These are phyloP conservation scores for Erythrophleum fordii DNA, from an alignment of 306 rosid species.

Conservation along the genomic window DNA sequence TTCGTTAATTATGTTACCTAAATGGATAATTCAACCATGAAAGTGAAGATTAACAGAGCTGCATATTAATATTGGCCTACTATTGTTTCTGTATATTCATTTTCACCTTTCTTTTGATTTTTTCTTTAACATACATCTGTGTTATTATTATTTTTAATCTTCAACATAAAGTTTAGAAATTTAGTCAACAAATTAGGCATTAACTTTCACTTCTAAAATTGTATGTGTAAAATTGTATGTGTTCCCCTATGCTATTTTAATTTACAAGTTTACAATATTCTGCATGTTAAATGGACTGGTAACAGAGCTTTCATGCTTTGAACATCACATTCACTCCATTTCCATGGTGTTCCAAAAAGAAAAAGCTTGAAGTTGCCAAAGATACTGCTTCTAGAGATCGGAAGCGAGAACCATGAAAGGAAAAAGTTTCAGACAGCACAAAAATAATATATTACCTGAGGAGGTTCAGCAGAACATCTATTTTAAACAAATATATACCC, in stretches of 20 bases:
- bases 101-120: background rate
- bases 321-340: conserved; percentile 10
- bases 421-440: conserved; percentile 1
- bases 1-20: background rate
- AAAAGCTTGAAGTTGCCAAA: background rate
- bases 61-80: background rate
- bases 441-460: conserved; percentile 49
- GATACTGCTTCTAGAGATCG: conserved; percentile 4
- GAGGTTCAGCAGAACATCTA: conserved; percentile 52
- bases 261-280: background rate
- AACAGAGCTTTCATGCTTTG: background rate
- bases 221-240: background rate
- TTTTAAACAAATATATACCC: conserved; percentile 59
- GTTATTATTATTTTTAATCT: background rate
- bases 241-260: background rate
- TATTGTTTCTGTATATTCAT: background rate
- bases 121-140: background rate
- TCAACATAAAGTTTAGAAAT: background rate
- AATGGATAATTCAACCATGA: background rate
- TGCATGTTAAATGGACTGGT: background rate
- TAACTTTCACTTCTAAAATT: background rate
- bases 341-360: background rate
- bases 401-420: background rate
- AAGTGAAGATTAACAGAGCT: background rate
- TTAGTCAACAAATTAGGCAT: background rate